Evolutionary conservation across 768 basidiomycete genomes (phyloP), one percentile per base, ranked within the genome.

Genomic region (Amylocystis lapponica): DNA sequence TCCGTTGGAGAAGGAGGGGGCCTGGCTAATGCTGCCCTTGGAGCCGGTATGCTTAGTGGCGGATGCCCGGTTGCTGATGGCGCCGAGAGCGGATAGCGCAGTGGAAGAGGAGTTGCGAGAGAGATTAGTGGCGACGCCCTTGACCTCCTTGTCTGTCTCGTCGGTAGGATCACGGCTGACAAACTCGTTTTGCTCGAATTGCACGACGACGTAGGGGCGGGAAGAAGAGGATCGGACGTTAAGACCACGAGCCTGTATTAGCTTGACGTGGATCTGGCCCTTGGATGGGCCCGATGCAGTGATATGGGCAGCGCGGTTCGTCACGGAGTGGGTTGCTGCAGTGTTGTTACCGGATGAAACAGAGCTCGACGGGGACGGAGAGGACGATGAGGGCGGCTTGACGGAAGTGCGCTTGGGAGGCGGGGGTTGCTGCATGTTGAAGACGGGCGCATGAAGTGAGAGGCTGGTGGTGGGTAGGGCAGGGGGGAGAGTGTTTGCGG

Each of bases 131-230:
- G 91, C 76, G 30, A 75, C 74, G 54, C 89, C 91, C 62, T 84
- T 90, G 64, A 89, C 86, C 65, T 91, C 88, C 71, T 88, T 92
- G 69, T 87, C 88, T 14, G 74, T 69, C 63, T 90, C 88, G 51
- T 81, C 78, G 20, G 84, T 87, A 21, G 92, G 89, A 62, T 95
- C 89, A 34, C 96, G 72, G 54, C 83, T 83, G 62, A 99, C 83
- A 60, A 97, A 99, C 66, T 99, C 96, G 74, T 92, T 97, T 66
- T 98, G 88, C 70, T 99, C 96, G 66, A 97, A 99, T 65, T 93
- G 87, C 53, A 94, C 93, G 62, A 98, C 94, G 55, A 93, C 88
- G 62, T 99, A 98, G 14, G 93, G 89, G 0, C 81, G 73, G 3
- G 86, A 80, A 49, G 71, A 61, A 32, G 75, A 55, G 12, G 81